Evolutionary conservation across 2,329 filamentous ascomycete genomes (phyloP), one percentile per base, ranked within the genome.

Genomic region (Verticillium nubilum): DNA sequence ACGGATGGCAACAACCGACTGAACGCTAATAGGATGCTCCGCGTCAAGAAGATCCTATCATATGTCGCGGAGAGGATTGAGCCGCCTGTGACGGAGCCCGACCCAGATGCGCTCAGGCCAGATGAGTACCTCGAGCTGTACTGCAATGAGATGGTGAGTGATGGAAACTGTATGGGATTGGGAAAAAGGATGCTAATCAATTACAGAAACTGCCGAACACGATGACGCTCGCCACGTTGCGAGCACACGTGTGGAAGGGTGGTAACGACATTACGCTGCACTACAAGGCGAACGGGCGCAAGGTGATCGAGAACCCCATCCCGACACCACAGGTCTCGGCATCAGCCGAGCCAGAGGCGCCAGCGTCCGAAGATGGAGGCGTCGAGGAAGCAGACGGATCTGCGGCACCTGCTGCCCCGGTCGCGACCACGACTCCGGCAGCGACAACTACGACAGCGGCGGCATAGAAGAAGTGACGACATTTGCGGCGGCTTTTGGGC

Each of bases 71-170:
- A 99, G 74, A 85, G 93, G 58, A 94, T 99, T 60, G 94, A 98
- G 67, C 81, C 85, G 7, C 81, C 81, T n/a, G 77, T 82, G 0
- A 80, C 86, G 56, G 81, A 86, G 57, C 77, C 80, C 4, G 83
- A 87, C 56, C 77, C 82, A 10, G 78, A 85, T 57, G 79, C 78
- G 17, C 76, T 96, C 69, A 88, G 84, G 67, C 91, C 94, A 1
- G 94, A 98, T 71, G 92, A 98, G 69, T 97, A 97, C 74, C 78
- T 99, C 31, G 95, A 99, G 72, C 78, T 99, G 56, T 96, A 96
- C 72, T 98, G 95, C 74, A 93, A 97, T 70, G 90, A 93, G 58
- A 90, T 92, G 81, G 92, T 95, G 76, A 70, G 86, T 77, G 47
- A 52, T 37, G 15, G 58, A 42, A 28, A 25, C 50, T 15, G 55